Evolutionary conservation across 2,329 filamentous ascomycete species (phyloP).

Genomic region (Trichoderma aggressivum): DNA sequence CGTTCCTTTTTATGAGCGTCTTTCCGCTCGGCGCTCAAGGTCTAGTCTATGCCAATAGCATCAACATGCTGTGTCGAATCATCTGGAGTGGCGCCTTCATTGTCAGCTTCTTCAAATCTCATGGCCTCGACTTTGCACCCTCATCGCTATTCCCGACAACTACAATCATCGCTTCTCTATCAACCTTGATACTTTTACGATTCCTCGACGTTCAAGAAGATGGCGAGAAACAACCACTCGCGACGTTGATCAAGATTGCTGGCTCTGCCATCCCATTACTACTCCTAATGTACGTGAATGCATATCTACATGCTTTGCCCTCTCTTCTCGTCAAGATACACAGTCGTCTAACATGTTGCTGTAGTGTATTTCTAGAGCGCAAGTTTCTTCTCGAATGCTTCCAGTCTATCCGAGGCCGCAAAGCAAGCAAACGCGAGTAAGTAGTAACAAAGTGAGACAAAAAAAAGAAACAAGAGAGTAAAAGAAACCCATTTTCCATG

Average conservation of each 20-base stretch:
- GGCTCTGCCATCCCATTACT: conserved; percentile 51
- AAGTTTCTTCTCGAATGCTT: conserved; percentile 51
- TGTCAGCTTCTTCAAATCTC: conserved; percentile 53
- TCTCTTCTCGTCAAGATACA: conserved; percentile 20
- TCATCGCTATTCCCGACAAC: conserved; percentile 29
- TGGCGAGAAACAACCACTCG: conserved; percentile 29
- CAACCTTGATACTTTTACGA: conserved; percentile 28
- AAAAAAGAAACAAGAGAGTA: background rate
- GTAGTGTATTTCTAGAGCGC: conserved; percentile 53
- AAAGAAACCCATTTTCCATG: conserved; percentile 3
- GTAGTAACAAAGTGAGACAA: conserved; percentile 24
- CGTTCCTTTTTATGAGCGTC: conserved; percentile 71
- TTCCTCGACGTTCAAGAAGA: conserved; percentile 27
- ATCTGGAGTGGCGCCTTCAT: conserved; percentile 78
- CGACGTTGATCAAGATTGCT: conserved; percentile 45
- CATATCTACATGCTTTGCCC: conserved; percentile 26
- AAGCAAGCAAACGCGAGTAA: conserved; percentile 31
- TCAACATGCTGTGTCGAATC: conserved; percentile 87
- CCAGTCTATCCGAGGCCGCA: conserved; percentile 38
- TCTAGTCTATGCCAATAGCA: conserved; percentile 78
- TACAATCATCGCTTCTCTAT: conserved; percentile 28
- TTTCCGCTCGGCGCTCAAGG: conserved; percentile 71
- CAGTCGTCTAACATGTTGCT: conserved; percentile 20
- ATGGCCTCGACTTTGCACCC: conserved; percentile 36
- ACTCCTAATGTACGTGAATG: conserved; percentile 55